phyloP scores from a whole-genome alignment of 345 rosid genomes.

The Diplotaxis tenuifolia region DNA sequence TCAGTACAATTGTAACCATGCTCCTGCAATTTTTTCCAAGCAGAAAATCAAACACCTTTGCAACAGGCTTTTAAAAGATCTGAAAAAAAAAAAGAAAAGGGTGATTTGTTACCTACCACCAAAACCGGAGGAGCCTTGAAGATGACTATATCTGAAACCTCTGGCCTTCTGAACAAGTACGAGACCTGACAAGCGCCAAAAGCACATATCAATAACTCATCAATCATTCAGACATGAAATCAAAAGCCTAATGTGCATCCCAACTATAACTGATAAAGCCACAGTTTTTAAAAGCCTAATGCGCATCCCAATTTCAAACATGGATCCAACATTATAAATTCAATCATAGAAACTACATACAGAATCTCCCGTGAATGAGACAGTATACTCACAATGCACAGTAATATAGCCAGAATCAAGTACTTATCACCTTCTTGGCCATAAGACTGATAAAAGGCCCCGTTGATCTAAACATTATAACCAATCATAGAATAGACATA shows the following conservation, averaged over 20 bases:
- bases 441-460: not conserved
- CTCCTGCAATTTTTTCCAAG: slow-evolving; percentile 46
- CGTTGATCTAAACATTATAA: not conserved
- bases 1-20: slow-evolving; percentile 58
- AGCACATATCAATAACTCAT: not conserved
- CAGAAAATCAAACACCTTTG: slow-evolving; percentile 10
- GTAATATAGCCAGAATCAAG: not conserved
- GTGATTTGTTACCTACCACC: slow-evolving; percentile 42
- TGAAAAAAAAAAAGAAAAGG: not conserved
- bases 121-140: slow-evolving; percentile 82
- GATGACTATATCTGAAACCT: slow-evolving; percentile 79
- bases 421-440: not conserved
- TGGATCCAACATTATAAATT: not conserved
- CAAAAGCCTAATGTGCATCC: not conserved
- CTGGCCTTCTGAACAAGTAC: slow-evolving; percentile 74
- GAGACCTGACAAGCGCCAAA: slow-evolving; percentile 56
- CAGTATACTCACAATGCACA: not conserved
- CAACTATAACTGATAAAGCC: not conserved
- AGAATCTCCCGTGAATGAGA: not conserved
- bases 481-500: not conserved
- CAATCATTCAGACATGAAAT: not conserved
- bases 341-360: not conserved
- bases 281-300: not conserved
- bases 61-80: not conserved
- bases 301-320: not conserved